These are phyloP conservation scores for Tephrocybe sp. DNA, from an alignment of 768 basidiomycete genomes.

Conservation along the genomic window DNA sequence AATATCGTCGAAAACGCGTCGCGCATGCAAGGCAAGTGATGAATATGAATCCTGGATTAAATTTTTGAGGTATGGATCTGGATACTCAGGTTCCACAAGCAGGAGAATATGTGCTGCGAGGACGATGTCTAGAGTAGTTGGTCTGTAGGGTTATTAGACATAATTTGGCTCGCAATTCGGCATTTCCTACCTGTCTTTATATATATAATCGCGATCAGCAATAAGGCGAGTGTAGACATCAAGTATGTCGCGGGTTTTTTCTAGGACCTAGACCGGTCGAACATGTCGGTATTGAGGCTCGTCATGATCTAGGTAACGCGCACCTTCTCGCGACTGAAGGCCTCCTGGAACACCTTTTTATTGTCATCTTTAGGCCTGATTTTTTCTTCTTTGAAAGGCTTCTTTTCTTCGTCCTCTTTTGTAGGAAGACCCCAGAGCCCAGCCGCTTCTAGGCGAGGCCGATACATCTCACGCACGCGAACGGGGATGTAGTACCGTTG, in stretches of 20 bases:
- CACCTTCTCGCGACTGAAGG: constrained; percentile 69
- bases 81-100: constrained; percentile 54
- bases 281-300: background rate
- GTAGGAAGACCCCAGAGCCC: constrained; percentile 57
- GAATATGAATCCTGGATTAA: constrained; percentile 57
- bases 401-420: constrained; percentile 39
- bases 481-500: constrained; percentile 72
- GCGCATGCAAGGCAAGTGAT: constrained; percentile 54
- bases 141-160: constrained; percentile 33
- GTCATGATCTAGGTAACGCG: constrained; percentile 2
- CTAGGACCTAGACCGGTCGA: constrained; percentile 41
- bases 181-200: constrained; percentile 40
- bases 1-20: constrained; percentile 37
- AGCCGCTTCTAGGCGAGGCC: constrained; percentile 55
- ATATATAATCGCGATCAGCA: constrained; percentile 47
- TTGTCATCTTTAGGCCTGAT: constrained; percentile 29
- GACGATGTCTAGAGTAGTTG: constrained; percentile 59
- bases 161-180: background rate
- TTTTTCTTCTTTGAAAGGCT: constrained; percentile 32
- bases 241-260: constrained; percentile 54
- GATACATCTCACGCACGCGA: constrained; percentile 57
- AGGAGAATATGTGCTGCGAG: constrained; percentile 70
- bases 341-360: constrained; percentile 40
- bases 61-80: constrained; percentile 54
- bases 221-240: constrained; percentile 60